Conservation (phyloP, 345 rosid species). For the Acer campestre region DNA sequence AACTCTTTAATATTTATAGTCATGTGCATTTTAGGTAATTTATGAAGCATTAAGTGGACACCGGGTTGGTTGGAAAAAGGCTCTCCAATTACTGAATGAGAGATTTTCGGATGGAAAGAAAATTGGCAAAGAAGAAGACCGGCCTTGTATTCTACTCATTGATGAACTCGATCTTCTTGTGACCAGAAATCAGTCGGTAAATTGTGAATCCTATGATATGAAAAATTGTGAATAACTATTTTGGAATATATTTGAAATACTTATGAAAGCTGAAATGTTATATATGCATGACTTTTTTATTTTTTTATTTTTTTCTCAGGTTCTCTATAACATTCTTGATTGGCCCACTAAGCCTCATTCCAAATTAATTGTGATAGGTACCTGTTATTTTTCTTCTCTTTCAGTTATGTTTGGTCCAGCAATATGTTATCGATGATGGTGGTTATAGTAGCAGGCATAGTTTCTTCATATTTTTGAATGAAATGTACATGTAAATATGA, state of each 20-base stretch:
- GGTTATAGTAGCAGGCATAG: not conserved
- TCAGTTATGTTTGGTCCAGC: not conserved
- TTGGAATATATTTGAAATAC: not conserved
- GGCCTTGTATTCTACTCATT: slow-evolving; percentile 88
- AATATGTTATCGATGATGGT: not conserved
- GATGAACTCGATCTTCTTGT: slow-evolving; percentile 98
- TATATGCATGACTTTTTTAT: slow-evolving; percentile 4
- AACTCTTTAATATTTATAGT: slow-evolving; percentile 5
- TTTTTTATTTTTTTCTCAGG: slow-evolving; percentile 39
- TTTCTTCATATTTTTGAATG: not conserved
- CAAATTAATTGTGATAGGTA: slow-evolving; percentile 82
- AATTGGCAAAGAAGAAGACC: slow-evolving; percentile 57
- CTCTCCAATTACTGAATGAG: slow-evolving; percentile 73
- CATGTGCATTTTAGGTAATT: slow-evolving; percentile 59
- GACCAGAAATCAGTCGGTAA: slow-evolving; percentile 93
- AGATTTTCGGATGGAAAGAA: slow-evolving; percentile 74
- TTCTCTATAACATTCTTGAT: slow-evolving; percentile 86
- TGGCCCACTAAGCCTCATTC: slow-evolving; percentile 95
- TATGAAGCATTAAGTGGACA: slow-evolving; percentile 94
- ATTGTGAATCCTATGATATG: slow-evolving; percentile 18
- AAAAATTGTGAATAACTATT: slow-evolving; percentile 2
- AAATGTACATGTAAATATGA: not conserved
- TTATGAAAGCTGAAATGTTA: not conserved
- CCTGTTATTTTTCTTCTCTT: not conserved
- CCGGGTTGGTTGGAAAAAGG: slow-evolving; percentile 91